Evolutionary conservation across 306 rosid genomes (phyloP), one percentile per base, ranked within the genome.

Genomic region (Calophaca sinica): DNA sequence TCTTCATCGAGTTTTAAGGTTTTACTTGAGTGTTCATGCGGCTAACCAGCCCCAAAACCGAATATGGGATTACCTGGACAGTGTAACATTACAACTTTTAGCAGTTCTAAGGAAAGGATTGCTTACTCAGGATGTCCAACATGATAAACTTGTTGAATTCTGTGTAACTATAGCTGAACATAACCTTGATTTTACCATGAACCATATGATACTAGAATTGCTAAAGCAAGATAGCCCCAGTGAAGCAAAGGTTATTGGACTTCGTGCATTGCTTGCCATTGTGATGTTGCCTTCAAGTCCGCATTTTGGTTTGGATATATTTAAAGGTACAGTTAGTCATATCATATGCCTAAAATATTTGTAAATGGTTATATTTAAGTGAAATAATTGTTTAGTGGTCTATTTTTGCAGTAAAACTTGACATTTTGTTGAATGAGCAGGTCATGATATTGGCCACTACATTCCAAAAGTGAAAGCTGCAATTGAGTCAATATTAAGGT

Each of bases 181-280:
- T 79, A 96, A 90, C 79, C 97, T 96, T 81, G 99, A 96, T 80
- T 96, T 96, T 90, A 89, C 99, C 45, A 90, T 96, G 99, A 96
- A 92, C 78, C 98, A 96, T 87, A 89, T 96, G 98, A 85, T 96
- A 80, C 80, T 96, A 71, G 99, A 96, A 87, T 83, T 96, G 83
- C 87, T 96, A 72, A 96, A 90, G 87, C 98, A 85, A 88, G 98
- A 96, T 72, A 89, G 93, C 86, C 87, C 88, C 52, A 89, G 99
- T 76, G 99, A 96, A 84, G 99, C 96, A 6, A 96, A 96, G 87
- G 99, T 96, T 77, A 96, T 96, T 79, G 99, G 98, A 75, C 99
- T 96, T 46, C 99, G 98, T 74, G 91, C 97, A 79, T 88, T 96
- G 88, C 98, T 89, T 81, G 97, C 93, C 71, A 96, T 92, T 78